Evolutionary conservation across 225 moss, liverwort and hornwort species (phyloP), one percentile per base, ranked within the genome.

Genomic region (Neckera pumila): DNA sequence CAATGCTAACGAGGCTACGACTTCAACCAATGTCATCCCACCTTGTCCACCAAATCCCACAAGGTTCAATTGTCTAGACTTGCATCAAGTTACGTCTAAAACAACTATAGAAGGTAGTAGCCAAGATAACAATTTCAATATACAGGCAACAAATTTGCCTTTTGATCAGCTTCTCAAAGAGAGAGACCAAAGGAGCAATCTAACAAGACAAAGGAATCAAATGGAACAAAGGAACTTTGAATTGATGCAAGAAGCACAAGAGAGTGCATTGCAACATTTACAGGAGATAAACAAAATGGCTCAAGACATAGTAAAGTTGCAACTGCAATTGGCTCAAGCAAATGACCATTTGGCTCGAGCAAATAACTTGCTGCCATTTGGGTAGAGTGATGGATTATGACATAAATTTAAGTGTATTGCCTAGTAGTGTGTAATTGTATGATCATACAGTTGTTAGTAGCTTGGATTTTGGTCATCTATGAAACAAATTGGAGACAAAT

Each of bases 1-100:
- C 7, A 83, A 26, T 2, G 3, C 8, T 36, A 23, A 77, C 0
- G 1, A 75, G 20, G 33, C 3, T 8, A 2, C 5, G 0, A 51
- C 51, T 49, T 33, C 51, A 20, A 75, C 20, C 20, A 33, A 51
- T 75, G 51, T 12, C 12, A 33, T 51, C 5, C 51, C 75, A 51
- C 33, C 13, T 51, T 2, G 0, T 49, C 4, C 12, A 75, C 49
- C 20, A 45, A 49, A 49, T 33, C 33, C 33, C 0, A 0, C 11
- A 31, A 19, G 2, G 4, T 33, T 33, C 49, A 49, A 19, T 75
- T 31, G 49, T 75, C 20, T 0, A 2, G 4, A 49, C 1, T 49
- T 75, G 12, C 47, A 49, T 49, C 2, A 4, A 0, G 74, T 74
- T 11, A 30, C 7, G 1, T 4, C 47, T 74, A 20, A 27, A 75